These are phyloP conservation scores for Spiraea crenata DNA, from an alignment of 331 rosid genomes.

Conservation along the genomic window DNA sequence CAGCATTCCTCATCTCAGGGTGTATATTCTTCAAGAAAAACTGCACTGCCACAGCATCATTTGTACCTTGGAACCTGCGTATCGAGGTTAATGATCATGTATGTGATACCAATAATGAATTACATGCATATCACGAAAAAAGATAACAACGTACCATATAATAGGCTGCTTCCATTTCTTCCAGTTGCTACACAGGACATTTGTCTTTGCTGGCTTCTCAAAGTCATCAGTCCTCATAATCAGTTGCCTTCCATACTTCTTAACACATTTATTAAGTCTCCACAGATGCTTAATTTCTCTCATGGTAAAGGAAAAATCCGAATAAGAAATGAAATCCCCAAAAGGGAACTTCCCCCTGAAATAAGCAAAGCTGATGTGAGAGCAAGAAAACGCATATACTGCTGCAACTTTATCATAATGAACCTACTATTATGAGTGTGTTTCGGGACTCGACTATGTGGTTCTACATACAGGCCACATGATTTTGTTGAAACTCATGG, in stretches of 20 bases:
- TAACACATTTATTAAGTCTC: slow-evolving; percentile 79
- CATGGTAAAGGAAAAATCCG: slow-evolving; percentile 75
- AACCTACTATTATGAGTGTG: slow-evolving; percentile 1
- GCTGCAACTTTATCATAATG: slow-evolving; percentile 5
- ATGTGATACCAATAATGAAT: slow-evolving; percentile 22
- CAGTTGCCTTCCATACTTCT: slow-evolving; percentile 59
- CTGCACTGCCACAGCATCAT: slow-evolving; percentile 79
- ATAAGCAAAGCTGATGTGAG: slow-evolving; percentile 29
- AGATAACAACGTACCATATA: slow-evolving; percentile 60
- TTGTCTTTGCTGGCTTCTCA: slow-evolving; percentile 81
- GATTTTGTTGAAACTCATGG: neutral
- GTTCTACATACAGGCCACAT: neutral
- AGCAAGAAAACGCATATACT: slow-evolving; percentile 11
- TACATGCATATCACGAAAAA: slow-evolving; percentile 7
- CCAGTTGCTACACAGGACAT: slow-evolving; percentile 94
- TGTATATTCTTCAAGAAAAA: slow-evolving; percentile 92
- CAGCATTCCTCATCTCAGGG: slow-evolving; percentile 72
- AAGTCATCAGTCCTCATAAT: slow-evolving; percentile 90
- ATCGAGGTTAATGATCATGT: slow-evolving; percentile 31
- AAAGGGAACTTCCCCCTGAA: slow-evolving; percentile 89
- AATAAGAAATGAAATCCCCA: slow-evolving; percentile 77
- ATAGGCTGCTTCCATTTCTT: slow-evolving; percentile 88
- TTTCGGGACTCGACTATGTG: slow-evolving; percentile 1
- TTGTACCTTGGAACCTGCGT: slow-evolving; percentile 94
- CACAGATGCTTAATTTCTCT: slow-evolving; percentile 90